phyloP scores from a whole-genome alignment of 148 eudicot species.

The Spergularia marina region DNA sequence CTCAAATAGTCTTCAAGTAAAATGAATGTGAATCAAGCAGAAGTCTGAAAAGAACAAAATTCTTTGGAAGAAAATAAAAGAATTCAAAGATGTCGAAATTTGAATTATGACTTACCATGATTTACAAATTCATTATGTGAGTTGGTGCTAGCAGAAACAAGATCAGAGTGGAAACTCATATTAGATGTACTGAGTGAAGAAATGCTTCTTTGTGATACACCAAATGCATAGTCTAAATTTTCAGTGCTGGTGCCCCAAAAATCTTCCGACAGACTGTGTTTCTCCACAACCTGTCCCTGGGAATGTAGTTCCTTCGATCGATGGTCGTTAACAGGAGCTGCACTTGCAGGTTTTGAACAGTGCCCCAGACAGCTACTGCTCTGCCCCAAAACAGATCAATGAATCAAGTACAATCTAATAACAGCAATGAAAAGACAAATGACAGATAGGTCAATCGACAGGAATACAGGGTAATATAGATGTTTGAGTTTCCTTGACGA shows the following conservation, averaged over 20 bases:
- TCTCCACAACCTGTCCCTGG: constrained; percentile 42
- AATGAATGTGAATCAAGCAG: background rate
- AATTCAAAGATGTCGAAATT: background rate
- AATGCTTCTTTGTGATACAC: constrained; percentile 63
- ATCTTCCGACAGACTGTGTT: constrained; percentile 57
- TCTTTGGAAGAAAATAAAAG: background rate
- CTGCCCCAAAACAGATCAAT: constrained; percentile 40
- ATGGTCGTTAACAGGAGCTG: constrained; percentile 44
- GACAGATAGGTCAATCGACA: background rate
- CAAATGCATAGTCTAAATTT: constrained; percentile 52
- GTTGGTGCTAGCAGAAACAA: constrained; percentile 34
- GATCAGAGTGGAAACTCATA: constrained; percentile 42
- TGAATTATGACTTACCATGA: constrained; percentile 47
- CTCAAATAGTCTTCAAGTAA: background rate
- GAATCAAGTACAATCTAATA: constrained; percentile 15
- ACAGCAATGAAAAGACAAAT: background rate
- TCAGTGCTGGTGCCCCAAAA: constrained; percentile 85
- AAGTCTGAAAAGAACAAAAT: background rate
- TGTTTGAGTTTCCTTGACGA: background rate
- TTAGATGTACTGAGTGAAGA: constrained; percentile 72
- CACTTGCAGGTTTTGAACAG: constrained; percentile 45
- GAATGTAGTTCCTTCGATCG: constrained; percentile 49
- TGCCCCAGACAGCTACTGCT: constrained; percentile 79
- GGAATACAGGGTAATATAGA: background rate
- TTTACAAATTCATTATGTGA: constrained; percentile 57